Conservation (phyloP, 768 basidiomycete species). For the Lyophyllum semitale region DNA sequence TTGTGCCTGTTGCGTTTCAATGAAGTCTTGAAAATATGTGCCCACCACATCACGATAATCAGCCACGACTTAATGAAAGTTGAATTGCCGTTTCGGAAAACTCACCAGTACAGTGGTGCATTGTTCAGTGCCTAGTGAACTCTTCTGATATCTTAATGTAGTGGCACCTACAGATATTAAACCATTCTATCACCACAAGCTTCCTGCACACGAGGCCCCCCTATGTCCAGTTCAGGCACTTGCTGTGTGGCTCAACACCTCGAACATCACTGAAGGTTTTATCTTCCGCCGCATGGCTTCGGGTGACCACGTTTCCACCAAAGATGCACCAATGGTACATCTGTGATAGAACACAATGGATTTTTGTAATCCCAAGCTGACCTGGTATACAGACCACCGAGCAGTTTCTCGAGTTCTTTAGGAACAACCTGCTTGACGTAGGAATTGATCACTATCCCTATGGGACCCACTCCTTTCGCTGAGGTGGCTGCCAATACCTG, state of each 20-base stretch:
- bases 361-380: background rate
- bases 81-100: conserved; percentile 28
- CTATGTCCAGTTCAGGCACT: conserved; percentile 36
- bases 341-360: background rate
- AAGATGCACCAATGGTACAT: conserved; percentile 27
- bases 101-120: conserved; percentile 28
- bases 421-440: conserved; percentile 42
- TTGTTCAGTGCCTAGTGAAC: too few species aligned
- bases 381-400: conserved; percentile 31
- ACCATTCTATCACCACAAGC: conserved; percentile 26
- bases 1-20: conserved; percentile 33
- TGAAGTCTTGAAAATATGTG: conserved; percentile 34
- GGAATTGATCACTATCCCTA: conserved; percentile 35
- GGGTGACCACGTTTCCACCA: conserved; percentile 26
- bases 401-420: conserved; percentile 37
- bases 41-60: conserved; percentile 21
- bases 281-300: conserved; percentile 32
- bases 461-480: conserved; percentile 42
- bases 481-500: conserved; percentile 30
- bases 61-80: conserved; percentile 15
- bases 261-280: conserved; percentile 26
- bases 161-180: conserved; percentile 33
- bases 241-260: conserved; percentile 26
- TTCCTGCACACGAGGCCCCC: conserved; percentile 27
- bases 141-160: conserved; percentile 23